These are phyloP conservation scores for Agaricus subrufescens DNA, from an alignment of 768 basidiomycete genomes.

Conservation along the genomic window DNA sequence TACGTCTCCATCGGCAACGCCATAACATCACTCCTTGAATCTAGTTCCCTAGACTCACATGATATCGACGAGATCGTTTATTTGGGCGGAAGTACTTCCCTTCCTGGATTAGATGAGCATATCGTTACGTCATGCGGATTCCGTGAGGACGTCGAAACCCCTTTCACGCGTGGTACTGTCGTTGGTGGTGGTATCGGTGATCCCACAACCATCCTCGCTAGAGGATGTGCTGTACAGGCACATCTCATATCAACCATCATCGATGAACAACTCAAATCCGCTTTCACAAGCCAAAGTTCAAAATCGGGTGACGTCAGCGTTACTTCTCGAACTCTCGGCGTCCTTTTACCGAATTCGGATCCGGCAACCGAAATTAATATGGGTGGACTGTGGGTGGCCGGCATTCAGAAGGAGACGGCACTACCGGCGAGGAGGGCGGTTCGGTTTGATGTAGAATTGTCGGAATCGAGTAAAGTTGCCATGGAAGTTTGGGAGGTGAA, in stretches of 20 bases:
- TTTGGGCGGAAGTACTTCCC: constrained; percentile 67
- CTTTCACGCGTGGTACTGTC: constrained; percentile 62
- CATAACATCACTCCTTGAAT: constrained; percentile 47
- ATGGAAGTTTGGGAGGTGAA: constrained; percentile 78
- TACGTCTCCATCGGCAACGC: constrained; percentile 53
- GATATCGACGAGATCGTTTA: constrained; percentile 79
- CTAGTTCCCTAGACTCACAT: constrained; percentile 52
- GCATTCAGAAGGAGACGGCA: constrained; percentile 67
- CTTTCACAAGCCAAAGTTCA: constrained; percentile 38
- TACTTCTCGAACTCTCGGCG: constrained; percentile 59
- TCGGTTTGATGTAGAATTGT: constrained; percentile 51
- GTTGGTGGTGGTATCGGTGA: constrained; percentile 72
- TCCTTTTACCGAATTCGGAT: constrained; percentile 53
- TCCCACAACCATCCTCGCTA: constrained; percentile 71
- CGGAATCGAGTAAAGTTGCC: constrained; percentile 41
- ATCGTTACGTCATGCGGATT: constrained; percentile 45
- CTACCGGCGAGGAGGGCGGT: constrained; percentile 62
- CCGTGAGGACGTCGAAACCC: constrained; percentile 55
- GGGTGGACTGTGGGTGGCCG: constrained; percentile 62
- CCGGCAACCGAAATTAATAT: constrained; percentile 34
- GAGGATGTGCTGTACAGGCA: constrained; percentile 77
- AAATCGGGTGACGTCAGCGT: constrained; percentile 41
- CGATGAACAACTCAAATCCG: constrained; percentile 44
- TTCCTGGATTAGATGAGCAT: constrained; percentile 71
- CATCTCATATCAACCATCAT: constrained; percentile 51